phyloP scores from a whole-genome alignment of 257 asterid genomes.

The Ehretia macrophylla region DNA sequence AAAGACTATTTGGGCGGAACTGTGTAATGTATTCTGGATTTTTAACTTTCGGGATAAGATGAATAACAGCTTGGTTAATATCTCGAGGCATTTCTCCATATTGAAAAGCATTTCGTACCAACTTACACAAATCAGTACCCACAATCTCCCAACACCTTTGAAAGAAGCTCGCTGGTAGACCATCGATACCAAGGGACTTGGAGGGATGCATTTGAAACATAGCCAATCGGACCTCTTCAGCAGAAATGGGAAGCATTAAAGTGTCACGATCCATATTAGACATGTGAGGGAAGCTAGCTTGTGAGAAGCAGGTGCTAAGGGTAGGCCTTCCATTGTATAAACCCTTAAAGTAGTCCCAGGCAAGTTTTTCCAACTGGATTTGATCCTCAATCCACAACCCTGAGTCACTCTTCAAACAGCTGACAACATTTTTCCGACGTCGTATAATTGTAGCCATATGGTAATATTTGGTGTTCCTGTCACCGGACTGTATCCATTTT shows the following conservation, averaged over 20 bases:
- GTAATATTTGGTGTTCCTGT: neutral
- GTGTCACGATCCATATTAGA: no score
- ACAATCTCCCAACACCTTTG: neutral
- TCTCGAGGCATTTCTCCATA: neutral
- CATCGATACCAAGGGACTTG: constrained; percentile 2
- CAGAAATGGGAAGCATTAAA: neutral
- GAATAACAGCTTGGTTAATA: neutral
- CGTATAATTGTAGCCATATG: neutral
- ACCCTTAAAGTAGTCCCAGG: neutral
- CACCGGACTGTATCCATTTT: neutral
- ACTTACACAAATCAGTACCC: neutral
- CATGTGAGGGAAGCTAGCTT: no score
- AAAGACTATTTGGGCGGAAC: neutral
- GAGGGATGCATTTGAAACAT: neutral
- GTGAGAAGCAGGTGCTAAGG: neutral
- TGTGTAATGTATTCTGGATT: neutral
- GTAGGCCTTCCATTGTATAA: neutral
- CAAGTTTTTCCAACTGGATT: neutral
- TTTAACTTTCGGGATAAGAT: neutral
- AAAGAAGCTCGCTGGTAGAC: neutral
- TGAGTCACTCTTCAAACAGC: neutral
- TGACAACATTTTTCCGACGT: neutral
- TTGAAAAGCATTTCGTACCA: neutral
- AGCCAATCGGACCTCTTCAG: neutral
- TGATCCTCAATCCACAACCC: neutral